Evolutionary conservation across 139 green algal genomes (phyloP).

Genomic region (Chlorella sp.): DNA sequence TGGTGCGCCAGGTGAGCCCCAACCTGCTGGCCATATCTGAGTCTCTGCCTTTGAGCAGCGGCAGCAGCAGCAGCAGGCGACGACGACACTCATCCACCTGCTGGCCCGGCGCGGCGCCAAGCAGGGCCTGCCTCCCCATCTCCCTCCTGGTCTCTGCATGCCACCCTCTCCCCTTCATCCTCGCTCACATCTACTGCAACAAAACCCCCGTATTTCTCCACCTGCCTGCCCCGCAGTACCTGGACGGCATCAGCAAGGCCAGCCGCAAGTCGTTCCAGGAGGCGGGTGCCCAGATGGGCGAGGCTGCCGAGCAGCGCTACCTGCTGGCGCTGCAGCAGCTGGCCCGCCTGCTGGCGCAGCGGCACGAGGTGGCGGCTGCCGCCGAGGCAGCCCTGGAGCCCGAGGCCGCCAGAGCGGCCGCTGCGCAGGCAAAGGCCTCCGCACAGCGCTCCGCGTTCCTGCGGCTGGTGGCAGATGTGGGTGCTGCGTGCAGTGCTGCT

Average conservation of each 20-base stretch:
- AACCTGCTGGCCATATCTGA: no score
- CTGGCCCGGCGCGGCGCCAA: no score
- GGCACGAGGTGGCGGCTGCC: neutral
- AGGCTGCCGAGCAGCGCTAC: constrained; percentile 29
- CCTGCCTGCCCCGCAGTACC: neutral
- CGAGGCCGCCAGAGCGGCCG: neutral
- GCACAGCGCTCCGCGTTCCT: neutral
- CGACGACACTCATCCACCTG: no score
- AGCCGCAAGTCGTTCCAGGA: constrained; percentile 2
- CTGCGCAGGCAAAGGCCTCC: neutral
- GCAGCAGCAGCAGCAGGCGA: neutral
- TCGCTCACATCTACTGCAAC: neutral
- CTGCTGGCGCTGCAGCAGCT: constrained; percentile 21
- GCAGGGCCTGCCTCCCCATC: neutral
- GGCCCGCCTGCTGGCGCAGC: constrained; percentile 1
- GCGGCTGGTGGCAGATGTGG: neutral
- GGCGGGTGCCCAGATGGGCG: neutral
- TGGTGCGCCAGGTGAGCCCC: constrained; percentile 16
- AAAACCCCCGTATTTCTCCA: neutral
- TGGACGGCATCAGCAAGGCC: constrained; percentile 18
- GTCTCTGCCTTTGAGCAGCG: no score
- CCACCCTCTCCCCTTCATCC: no score
- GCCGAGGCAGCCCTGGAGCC: neutral
- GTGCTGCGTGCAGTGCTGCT: neutral
- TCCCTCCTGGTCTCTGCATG: no score